phyloP scores from a whole-genome alignment of 306 rosid genomes.

The Cucumis cinereus region DNA sequence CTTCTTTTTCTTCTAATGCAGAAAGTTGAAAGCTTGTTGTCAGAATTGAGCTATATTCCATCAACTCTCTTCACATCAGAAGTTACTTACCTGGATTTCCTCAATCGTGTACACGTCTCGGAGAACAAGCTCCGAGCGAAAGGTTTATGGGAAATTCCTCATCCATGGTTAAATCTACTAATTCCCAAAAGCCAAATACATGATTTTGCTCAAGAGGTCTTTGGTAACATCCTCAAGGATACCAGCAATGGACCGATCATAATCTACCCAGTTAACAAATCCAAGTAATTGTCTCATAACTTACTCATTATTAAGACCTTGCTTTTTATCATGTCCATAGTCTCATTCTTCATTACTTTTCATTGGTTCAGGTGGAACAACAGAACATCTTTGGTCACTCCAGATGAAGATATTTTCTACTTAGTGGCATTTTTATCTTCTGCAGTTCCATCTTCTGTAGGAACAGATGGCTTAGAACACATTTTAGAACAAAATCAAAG shows the following conservation, averaged over 20 bases:
- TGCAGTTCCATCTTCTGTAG: conserved; percentile 54
- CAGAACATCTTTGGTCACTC: conserved; percentile 68
- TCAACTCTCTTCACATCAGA: conserved; percentile 64
- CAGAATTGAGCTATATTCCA: conserved; percentile 46
- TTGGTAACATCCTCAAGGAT: conserved; percentile 60
- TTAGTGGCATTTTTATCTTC: conserved; percentile 68
- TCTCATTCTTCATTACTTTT: neutral
- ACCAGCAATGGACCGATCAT: conserved; percentile 75
- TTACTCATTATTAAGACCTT: neutral
- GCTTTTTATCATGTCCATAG: neutral
- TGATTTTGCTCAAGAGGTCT: conserved; percentile 45
- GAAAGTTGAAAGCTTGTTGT: conserved; percentile 46
- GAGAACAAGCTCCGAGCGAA: conserved; percentile 51
- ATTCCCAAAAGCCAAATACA: conserved; percentile 59
- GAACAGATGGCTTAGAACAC: conserved; percentile 46
- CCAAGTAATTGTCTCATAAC: conserved; percentile 33
- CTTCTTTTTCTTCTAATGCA: conserved; percentile 26
- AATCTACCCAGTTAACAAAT: conserved; percentile 83
- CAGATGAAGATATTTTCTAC: conserved; percentile 82
- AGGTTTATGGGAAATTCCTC: conserved; percentile 88
- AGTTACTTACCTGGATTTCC: conserved; percentile 72
- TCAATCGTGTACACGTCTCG: conserved; percentile 76
- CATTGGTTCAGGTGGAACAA: conserved; percentile 60
- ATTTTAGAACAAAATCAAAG: conserved; percentile 52
- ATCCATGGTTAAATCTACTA: conserved; percentile 88